Evolutionary conservation across 2,329 filamentous ascomycete genomes (phyloP), one percentile per base, ranked within the genome.

Genomic region (Pseudogymnoascus verrucosus): DNA sequence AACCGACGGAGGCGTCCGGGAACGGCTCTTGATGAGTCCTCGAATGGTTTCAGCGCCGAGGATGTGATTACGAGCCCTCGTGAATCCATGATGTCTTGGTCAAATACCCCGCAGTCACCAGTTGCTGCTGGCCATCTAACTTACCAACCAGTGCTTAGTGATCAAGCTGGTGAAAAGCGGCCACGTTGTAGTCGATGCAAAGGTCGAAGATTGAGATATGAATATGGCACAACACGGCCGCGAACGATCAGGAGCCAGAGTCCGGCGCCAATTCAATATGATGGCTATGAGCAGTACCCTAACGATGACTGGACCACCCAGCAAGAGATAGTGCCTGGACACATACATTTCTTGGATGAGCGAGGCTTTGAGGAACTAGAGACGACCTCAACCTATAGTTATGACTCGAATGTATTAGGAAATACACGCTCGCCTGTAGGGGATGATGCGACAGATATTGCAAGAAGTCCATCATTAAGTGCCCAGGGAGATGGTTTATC

Each of bases 51-150:
- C 19, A 16, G 21, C 14, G 54, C 19, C 4, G 42, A 64, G 36
- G 19, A 47, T 44, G 21, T 28, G 28, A 57, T 65, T 39, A 34
- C 37, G 39, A 59, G 16, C 14, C 11, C 37, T 16, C 37, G 61
- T 34, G 62, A 66, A 14, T 67, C 67, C 8, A 60, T 66, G 7
- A 66, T 65, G 64, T 36, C 57, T 42, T 62, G 57, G 51, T 63
- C 64, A 47, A 28, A 51, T 31, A 12, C 21, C 34, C 19, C 19
- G 11, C 42, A 23, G 42, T 47, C 42, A 11, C 42, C 42, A 6
- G 11, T 14, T 47, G 42, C 19, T 14, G 42, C 42, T 42, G 10
- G 8, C 19, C 10, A 47, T 23, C 4, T 23, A 11, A 14, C 19
- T 23, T 47, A 23, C 19, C 42, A 19, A 5, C 19, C 16, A n/a